Conservation (phyloP, 2,329 filamentous ascomycete species). For the Aspergillus sp. region DNA sequence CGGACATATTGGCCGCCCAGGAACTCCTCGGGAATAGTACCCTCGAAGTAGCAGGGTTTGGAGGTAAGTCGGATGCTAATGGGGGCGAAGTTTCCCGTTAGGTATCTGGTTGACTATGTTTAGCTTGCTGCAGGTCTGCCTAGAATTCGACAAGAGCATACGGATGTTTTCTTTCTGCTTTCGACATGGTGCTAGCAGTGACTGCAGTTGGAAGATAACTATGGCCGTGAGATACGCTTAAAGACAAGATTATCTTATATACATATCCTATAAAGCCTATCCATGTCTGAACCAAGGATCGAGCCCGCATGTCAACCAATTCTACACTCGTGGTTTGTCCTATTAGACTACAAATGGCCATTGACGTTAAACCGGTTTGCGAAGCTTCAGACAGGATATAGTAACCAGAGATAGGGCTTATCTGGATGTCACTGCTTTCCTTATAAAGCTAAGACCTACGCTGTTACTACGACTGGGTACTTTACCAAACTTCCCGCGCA, state of each 20-base stretch:
- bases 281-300: not conserved
- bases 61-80: constrained; percentile 55
- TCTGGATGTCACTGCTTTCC: too few relatives aligned
- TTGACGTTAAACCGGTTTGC: too few relatives aligned
- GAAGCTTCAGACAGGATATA: too few relatives aligned
- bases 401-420: too few relatives aligned
- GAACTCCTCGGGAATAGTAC: constrained; percentile 65
- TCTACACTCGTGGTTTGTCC: too few relatives aligned
- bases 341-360: too few relatives aligned
- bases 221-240: not conserved
- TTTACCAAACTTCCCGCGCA: too few relatives aligned
- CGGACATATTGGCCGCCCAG: constrained; percentile 70
- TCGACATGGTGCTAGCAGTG: not conserved
- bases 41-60: constrained; percentile 60
- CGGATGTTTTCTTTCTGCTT: not conserved
- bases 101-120: constrained; percentile 49
- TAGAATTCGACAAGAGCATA: not conserved
- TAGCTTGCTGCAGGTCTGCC: not conserved
- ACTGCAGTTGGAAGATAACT: not conserved
- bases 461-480: too few relatives aligned
- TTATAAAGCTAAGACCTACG: too few relatives aligned
- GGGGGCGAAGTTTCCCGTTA: constrained; percentile 71
- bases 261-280: not conserved
- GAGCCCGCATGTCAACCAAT: too few relatives aligned
- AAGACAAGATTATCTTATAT: not conserved